Conservation (phyloP, 768 basidiomycete species). For the Mrakia gelida region DNA sequence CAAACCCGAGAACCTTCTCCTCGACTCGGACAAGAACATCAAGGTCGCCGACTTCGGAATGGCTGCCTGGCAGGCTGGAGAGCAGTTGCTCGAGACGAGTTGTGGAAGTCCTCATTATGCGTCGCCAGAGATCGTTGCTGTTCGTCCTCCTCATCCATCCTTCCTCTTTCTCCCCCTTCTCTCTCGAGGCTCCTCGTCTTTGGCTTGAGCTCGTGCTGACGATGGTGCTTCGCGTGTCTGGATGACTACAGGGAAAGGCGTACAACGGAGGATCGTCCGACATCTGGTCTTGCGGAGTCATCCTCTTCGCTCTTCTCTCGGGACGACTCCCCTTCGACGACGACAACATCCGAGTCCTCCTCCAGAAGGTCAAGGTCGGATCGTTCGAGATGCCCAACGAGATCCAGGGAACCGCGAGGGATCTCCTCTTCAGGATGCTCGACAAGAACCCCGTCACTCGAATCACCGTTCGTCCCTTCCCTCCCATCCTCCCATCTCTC, state of each 20-base stretch:
- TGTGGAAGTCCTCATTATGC: constrained; percentile 96
- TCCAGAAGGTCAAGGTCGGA: constrained; percentile 73
- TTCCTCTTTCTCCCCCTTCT: no score
- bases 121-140: constrained; percentile 82
- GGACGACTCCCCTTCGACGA: constrained; percentile 91
- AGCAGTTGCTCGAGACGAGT: constrained; percentile 72
- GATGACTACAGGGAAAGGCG: constrained; percentile 54
- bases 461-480: constrained; percentile 54
- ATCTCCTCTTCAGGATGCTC: constrained; percentile 77
- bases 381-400: constrained; percentile 67
- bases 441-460: constrained; percentile 65
- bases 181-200: constrained; percentile 21
- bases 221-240: background rate
- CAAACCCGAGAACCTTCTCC: constrained; percentile 88
- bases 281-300: constrained; percentile 95
- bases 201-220: background rate
- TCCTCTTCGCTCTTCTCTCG: constrained; percentile 80
- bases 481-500: background rate
- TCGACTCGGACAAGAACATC: constrained; percentile 77
- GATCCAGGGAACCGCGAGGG: constrained; percentile 65
- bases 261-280: constrained; percentile 87
- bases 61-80: constrained; percentile 84
- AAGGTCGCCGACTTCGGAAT: constrained; percentile 98
- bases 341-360: constrained; percentile 69
- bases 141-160: constrained; percentile 27